phyloP scores from a whole-genome alignment of 192 early-diverging fungal species.

The Paraglomus occultum region DNA sequence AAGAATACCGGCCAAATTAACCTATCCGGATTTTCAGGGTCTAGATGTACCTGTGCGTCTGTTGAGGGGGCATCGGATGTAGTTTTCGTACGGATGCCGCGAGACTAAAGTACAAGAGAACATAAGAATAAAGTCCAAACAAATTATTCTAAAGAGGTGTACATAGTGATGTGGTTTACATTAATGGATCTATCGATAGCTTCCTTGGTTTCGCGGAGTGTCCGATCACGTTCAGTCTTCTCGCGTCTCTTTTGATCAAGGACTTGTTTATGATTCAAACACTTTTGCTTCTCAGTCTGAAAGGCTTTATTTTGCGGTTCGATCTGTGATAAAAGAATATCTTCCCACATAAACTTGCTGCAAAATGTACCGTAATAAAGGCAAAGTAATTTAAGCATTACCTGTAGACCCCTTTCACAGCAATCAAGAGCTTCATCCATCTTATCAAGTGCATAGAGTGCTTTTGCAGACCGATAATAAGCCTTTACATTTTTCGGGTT shows the following conservation, averaged over 20 bases:
- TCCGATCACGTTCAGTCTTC: slow-evolving; percentile 46
- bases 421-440: slow-evolving; percentile 84
- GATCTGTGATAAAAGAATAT: slow-evolving; percentile 25
- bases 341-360: background rate
- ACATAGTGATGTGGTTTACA: slow-evolving; percentile 42
- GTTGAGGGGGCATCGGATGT: slow-evolving; percentile 36
- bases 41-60: slow-evolving; percentile 58
- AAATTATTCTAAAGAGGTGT: background rate
- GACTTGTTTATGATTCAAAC: slow-evolving; percentile 39
- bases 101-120: slow-evolving; percentile 35
- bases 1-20: slow-evolving; percentile 87
- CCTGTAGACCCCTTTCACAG: slow-evolving; percentile 68
- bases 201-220: slow-evolving; percentile 49
- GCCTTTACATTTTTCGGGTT: slow-evolving; percentile 89
- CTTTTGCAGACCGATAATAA: slow-evolving; percentile 85
- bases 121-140: background rate
- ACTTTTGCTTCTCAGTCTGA: slow-evolving; percentile 33
- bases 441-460: slow-evolving; percentile 75
- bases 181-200: slow-evolving; percentile 51
- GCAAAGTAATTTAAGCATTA: slow-evolving; percentile 20
- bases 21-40: slow-evolving; percentile 47
- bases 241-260: slow-evolving; percentile 48
- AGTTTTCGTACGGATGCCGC: slow-evolving; percentile 44
- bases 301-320: slow-evolving; percentile 32
- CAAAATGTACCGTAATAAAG: background rate